Evolutionary conservation across 129 eudicot species (phyloP), one percentile per base, ranked within the genome.

Genomic region (Escallonia rubra): DNA sequence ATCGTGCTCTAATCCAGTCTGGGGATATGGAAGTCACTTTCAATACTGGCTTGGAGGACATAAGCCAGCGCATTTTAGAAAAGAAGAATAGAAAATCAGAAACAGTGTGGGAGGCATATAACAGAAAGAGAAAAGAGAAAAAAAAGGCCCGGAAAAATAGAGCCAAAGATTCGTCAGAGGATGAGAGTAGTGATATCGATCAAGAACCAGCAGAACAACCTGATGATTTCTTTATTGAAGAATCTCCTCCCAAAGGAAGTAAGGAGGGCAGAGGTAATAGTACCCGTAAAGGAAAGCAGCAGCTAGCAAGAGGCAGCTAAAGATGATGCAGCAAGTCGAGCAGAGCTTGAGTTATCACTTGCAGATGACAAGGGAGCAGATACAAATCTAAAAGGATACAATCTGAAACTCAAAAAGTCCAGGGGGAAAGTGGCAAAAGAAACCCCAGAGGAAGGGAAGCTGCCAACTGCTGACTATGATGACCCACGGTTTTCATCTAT

Each of bases 21-120:
- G 88, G 90, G 34, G 87, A 93, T 10, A 93, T 93, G 98, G 98
- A 93, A 83, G 98, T 93, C 39, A 93, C 98, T 40, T 93, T 93
- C 67, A 86, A 82, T 78, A 80, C 95, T 7, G 98, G 95, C 43
- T 76, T 93, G 66, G 98, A 93, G 67, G 96, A 86, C 70, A 61
- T 93, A 41, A 93, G 98, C 85, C 89, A 86, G 70, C 88, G 84
- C 12, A 82, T 89, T 14, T 66, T 86, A 6, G 99, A 93, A 64
- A 93, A 83, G 81, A 88, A 85, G 78, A 95, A 86, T 65, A 86
- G 69, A 74, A 57, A 82, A 57, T 86, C 98, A 0, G 98, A 89
- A 79, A 82, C 95, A 14, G 95, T 86, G 43, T 93, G 96, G 96
- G 98, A 86, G 59, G 95, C 92, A 3, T 69, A 82, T 77, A 90